Percentiles rank a stretch among this genome's conserved stretches.
Conservation (phyloP, 305 asterid species). For the Plantago lanceolata region DNA sequence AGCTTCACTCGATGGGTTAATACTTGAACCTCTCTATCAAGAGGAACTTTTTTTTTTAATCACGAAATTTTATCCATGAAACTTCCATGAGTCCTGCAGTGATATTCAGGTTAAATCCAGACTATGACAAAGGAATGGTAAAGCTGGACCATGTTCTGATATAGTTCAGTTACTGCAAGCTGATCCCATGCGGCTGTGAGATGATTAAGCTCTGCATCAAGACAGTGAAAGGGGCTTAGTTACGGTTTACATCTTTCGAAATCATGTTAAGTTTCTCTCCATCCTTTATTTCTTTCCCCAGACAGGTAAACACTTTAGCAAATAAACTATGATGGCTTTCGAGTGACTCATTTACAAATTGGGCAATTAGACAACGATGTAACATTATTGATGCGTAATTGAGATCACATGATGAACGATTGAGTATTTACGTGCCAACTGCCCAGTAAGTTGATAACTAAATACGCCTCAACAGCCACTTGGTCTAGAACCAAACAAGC, state of each 20-base stretch:
- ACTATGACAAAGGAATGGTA: neutral
- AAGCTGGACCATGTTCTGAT: conserved; percentile 1
- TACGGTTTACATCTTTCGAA: no score
- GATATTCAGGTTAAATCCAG: conserved; percentile 1
- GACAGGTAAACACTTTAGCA: neutral
- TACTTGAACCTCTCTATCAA: neutral
- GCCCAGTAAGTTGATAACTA: neutral
- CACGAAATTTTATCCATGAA: neutral
- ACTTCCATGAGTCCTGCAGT: neutral
- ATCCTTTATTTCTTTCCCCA: neutral
- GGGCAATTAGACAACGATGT: neutral
- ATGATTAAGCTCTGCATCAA: neutral
- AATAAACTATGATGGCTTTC: neutral
- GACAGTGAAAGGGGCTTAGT: neutral
- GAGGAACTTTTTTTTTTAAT: neutral
- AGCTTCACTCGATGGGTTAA: no score
- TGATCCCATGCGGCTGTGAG: neutral
- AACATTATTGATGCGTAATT: no score
- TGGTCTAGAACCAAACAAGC: neutral
- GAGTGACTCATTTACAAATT: no score
- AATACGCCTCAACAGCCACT: neutral
- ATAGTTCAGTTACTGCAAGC: neutral
- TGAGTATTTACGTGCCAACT: neutral
- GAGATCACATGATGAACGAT: neutral
- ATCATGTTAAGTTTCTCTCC: no score